Evolutionary conservation across 805 yeast genomes (phyloP).

Genomic region (Scheffersomyces ergatensis): DNA sequence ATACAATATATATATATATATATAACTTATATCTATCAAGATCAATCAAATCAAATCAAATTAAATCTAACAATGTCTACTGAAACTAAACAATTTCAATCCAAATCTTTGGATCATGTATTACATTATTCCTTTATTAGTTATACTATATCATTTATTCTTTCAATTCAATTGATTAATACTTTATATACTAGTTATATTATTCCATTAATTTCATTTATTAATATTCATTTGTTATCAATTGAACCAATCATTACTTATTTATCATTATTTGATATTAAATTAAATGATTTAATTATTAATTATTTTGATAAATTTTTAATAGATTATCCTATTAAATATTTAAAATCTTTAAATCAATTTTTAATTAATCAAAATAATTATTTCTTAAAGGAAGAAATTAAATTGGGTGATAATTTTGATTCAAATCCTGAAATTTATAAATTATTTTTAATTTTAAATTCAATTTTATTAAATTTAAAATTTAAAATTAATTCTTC

Average conservation of each 20-base stretch:
- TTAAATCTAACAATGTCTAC: too few relatives aligned
- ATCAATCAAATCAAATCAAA: too few relatives aligned
- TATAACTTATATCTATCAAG: too few relatives aligned
- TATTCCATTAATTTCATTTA: background rate
- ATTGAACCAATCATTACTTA: background rate
- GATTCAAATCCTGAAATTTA: constrained; percentile 17
- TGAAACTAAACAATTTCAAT: constrained; percentile 20
- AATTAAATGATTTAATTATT: constrained; percentile 6
- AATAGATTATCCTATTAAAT: background rate
- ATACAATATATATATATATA: too few relatives aligned
- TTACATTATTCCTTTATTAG: constrained; percentile 28
- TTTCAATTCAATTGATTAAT: constrained; percentile 23
- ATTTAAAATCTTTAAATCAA: background rate
- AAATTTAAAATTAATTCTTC: constrained; percentile 1
- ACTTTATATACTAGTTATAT: constrained; percentile 13
- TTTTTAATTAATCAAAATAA: background rate
- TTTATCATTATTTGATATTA: constrained; percentile 19
- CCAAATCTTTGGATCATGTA: constrained; percentile 32
- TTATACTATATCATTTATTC: constrained; percentile 15
- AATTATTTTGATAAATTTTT: constrained; percentile 2
- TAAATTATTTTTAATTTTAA: background rate
- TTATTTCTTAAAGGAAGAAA: background rate
- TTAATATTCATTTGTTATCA: background rate
- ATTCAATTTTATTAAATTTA: background rate
- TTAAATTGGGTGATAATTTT: constrained; percentile 1